Evolutionary conservation across 208 protist species (phyloP), one percentile per base, ranked within the genome.

Genomic region (Crithidia mellificae): DNA sequence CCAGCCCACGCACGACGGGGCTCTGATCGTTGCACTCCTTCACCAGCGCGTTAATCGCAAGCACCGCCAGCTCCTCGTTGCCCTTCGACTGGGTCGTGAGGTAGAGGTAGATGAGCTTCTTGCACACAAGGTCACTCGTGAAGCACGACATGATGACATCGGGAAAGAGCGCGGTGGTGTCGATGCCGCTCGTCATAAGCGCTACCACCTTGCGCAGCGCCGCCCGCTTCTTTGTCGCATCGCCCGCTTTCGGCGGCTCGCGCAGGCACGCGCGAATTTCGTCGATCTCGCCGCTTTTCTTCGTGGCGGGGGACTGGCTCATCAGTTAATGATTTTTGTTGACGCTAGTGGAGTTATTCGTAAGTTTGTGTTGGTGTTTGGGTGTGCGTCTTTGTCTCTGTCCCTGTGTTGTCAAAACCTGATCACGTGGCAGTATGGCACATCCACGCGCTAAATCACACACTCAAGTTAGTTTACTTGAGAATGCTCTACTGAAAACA

Each of bases 81-180:
- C 76, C 72, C 44, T 89, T 80, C 1, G 97, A 97, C 65, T 99
- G 96, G 43, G 88, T 93, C 25, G 72, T 85, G 8, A 99, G 80
- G 59, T 98, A 99, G 27, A 98, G 87, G 80, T 99, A 99, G 5
- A 98, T 92, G 46, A 99, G 85, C 81, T 99, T 99, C 72, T 99
- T 99, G 55, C 95, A 88, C 9, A 98, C 90, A n/a, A 98, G 41
- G 66, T 99, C 95, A 25, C 87, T 87, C 6, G 96, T 98, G 63
- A 83, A 83, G 54, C 71, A 85, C 41, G 94, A 87, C 72, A 97
- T 80, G 38, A 97, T 87, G 71, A 99, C 92, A 30, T 98, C 92
- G 0, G 88, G 77, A 63, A 98, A 98, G 20, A 99, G 80, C 14
- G 77, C 50, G 2, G 95, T 93, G 8, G 96, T 92, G 74, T 99